These are phyloP conservation scores for Asterionellopsis glacialis DNA, from an alignment of 108 stramenopile species.

Conservation along the genomic window DNA sequence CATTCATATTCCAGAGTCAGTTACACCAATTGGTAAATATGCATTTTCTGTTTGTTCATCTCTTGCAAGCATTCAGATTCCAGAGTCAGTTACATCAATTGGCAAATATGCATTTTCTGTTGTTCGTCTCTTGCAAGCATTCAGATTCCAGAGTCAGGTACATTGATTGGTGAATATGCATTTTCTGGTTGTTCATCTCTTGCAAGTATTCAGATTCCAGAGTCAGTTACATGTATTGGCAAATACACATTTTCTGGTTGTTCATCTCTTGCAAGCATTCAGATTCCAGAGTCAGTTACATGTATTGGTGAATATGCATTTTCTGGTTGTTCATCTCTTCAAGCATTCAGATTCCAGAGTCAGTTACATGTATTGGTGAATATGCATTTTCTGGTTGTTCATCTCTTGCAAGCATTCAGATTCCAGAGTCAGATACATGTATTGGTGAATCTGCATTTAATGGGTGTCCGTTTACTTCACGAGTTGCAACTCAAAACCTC, in stretches of 20 bases:
- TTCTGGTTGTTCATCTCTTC: conserved; percentile 33
- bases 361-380: conserved; percentile 14
- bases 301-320: conserved; percentile 31
- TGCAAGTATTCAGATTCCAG: not conserved
- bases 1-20: conserved; percentile 6
- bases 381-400: conserved; percentile 15
- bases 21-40: conserved; percentile 20
- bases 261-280: conserved; percentile 16
- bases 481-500: no score
- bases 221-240: not conserved
- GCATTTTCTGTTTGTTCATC: conserved; percentile 37
- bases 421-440: not conserved
- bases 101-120: conserved; percentile 23
- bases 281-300: conserved; percentile 20
- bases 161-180: not conserved
- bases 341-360: conserved; percentile 9
- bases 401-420: not conserved
- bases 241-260: not conserved
- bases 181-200: not conserved
- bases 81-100: conserved; percentile 21
- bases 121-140: not conserved
- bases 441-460: not conserved
- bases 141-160: not conserved
- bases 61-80: conserved; percentile 18
- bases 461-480: not conserved